A percentile compares a stretch with the other conserved stretches of the same genome.
These are phyloP conservation scores for Leccinum pachyderme DNA, from an alignment of 1,284 basidiomycete species.

Conservation along the genomic window DNA sequence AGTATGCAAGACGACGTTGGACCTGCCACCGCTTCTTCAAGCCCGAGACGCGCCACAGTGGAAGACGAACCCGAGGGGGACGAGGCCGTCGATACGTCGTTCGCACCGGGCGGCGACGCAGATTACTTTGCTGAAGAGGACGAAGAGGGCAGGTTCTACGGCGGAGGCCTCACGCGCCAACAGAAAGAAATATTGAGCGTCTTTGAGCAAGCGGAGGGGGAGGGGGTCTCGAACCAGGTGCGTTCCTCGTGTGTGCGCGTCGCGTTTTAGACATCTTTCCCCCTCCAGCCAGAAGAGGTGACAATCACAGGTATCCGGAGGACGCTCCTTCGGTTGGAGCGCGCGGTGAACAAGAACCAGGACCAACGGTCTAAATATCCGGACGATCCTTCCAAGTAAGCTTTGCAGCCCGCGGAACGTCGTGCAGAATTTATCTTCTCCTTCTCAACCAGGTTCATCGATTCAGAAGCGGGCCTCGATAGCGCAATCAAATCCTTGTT, in stretches of 20 bases:
- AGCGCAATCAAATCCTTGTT: slow-evolving; percentile 81
- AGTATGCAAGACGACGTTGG: slow-evolving; percentile 20
- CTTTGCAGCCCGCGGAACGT: not conserved
- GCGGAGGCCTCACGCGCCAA: slow-evolving; percentile 84
- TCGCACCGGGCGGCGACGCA: slow-evolving; percentile 81
- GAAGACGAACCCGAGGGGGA: slow-evolving; percentile 57
- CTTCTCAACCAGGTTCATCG: slow-evolving; percentile 76
- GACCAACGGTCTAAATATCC: slow-evolving; percentile 92
- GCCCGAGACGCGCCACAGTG: slow-evolving; percentile 50
- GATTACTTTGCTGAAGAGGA: slow-evolving; percentile 91
- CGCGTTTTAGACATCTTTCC: slow-evolving; percentile 8
- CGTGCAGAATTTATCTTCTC: slow-evolving; percentile 1
- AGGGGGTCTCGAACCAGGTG: slow-evolving; percentile 68
- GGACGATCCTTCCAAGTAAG: slow-evolving; percentile 84
- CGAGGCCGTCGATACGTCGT: slow-evolving; percentile 45
- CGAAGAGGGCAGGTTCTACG: slow-evolving; percentile 90
- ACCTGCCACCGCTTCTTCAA: slow-evolving; percentile 13
- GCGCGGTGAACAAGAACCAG: slow-evolving; percentile 89
- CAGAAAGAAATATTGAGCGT: slow-evolving; percentile 91
- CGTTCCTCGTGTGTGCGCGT: slow-evolving; percentile 30
- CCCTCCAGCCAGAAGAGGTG: slow-evolving; percentile 58
- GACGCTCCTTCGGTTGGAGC: slow-evolving; percentile 80
- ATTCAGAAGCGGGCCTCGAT: slow-evolving; percentile 96
- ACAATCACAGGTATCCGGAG: slow-evolving; percentile 71
- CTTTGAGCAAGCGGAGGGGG: slow-evolving; percentile 71